Base-by-base conservation (phyloP, 129 eudicot species). In the Glebionis coronaria region DNA sequence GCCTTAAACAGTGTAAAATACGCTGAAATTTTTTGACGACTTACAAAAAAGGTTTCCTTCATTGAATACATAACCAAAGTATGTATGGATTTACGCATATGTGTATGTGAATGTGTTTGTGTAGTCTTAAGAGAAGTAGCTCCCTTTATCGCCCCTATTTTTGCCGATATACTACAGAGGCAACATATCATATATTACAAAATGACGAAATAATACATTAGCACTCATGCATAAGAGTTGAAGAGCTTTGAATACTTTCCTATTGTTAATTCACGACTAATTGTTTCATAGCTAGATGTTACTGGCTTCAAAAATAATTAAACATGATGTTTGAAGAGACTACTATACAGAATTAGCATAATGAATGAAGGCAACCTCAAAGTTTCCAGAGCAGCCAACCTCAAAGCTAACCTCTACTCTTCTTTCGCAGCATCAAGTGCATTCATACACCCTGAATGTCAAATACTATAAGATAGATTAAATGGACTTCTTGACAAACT, bases 231-330 rank as follows among this genome's bases (percentile, higher is more conserved):
- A 12, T 20, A 25, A 20, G 16, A 56, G 25, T 56, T 19, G 28
- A 56, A 56, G 18, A 56, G 7, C 28, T 56, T 25, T 56, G 67
- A 27, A 29, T 14, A 16, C 14, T 12, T 20, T 4, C 12, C 25
- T 25, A 58, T 18, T 4, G 7, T 51, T 15, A 19, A 31, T 15
- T 19, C 65, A 44, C 0, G 21, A 45, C 76, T 49, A 63, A 57
- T 44, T 21, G 38, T 73, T 10, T 27, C 10, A 35, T 35, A 35
- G 7, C 42, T 35, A 44, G n/a, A 53, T 73, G 56, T 45, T 40
- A 60, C 64, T 75, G 42, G 56, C 73, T 74, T 4, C 45, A n/a
- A n/a, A n/a, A n/a, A n/a, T n/a, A n/a, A n/a, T 56, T 61, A 72
- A 58, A 57, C 54, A 60, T 6, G 40, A 54, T 12, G 28, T 44